Base-by-base conservation (phyloP, 78 protist species). In the Dictyostelium capitatum region DNA sequence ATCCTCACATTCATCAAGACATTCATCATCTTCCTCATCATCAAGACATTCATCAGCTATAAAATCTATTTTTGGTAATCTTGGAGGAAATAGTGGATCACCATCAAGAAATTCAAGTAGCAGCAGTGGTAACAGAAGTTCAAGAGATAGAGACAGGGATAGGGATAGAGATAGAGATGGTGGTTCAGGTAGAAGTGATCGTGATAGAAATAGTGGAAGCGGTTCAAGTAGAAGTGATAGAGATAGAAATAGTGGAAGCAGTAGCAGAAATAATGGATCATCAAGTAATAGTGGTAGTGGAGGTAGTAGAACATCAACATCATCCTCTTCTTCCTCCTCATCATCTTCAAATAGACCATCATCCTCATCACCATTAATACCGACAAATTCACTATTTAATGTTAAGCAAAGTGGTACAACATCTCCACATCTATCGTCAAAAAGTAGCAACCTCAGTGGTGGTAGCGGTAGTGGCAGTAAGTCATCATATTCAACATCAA, bases 21-120 rank as follows among this genome's bases (percentile, higher is more conserved):
- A 59, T 59, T 59, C 69, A 69, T 69, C 77, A 69, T 65, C 48
- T 5, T 67, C 75, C 1, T 67, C 75, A 67, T 72, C 79, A 37
- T 70, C 79, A 65, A 37, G 2, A 37, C 37, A 62, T 25, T 41
- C 75, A 67, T 51, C 56, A 51, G 15, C 56, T 51, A 32, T 67
- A 67, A 67, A 67, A 32, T 25, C 75, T 32, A 25, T 67, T 67
- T 67, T 67, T 32, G 75, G 75, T 30, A 25, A 32, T 67, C 15
- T 67, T 30, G 75, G 75, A 32, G 17, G 75, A 67, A 32, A 43
- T 15, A 30, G 46, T 30, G 14, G 74, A 0, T 32, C 70, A n/a
- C 11, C 28, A 6, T 25, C 75, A 4, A 67, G 48, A 67, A 32
- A 37, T 41, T 32, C 75, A 12, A 67, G 23, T 15, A 67, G 75